phyloP scores from a whole-genome alignment of 164 flowering plant species.

The Umbellularia californica region DNA sequence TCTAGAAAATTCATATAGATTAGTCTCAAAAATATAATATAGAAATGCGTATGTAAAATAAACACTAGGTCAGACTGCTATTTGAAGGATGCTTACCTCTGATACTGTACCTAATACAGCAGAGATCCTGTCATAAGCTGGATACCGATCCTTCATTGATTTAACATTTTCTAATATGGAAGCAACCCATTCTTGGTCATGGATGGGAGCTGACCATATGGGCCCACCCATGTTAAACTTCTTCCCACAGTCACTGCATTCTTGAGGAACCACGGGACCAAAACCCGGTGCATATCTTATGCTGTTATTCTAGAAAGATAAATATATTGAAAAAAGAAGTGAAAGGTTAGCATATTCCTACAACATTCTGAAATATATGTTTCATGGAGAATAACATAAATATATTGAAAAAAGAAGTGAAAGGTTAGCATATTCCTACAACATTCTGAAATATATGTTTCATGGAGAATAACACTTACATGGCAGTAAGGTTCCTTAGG shows the following conservation, averaged over 20 bases:
- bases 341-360: not conserved
- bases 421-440: not conserved
- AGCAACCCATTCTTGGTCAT: conserved; percentile 90
- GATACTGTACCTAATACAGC: conserved; percentile 89
- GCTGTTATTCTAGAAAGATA: conserved; percentile 53
- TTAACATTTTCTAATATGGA: conserved; percentile 72
- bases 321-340: conserved; percentile 1
- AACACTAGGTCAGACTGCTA: not conserved
- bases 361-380: not conserved
- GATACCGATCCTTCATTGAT: conserved; percentile 68
- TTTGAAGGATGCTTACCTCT: conserved; percentile 45
- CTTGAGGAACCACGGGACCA: conserved; percentile 91
- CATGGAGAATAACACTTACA: not conserved
- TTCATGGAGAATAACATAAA: not conserved
- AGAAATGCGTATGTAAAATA: not conserved
- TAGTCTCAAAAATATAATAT: not conserved
- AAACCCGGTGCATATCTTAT: conserved; percentile 78
- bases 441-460: not conserved
- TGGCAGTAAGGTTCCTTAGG: too few species aligned
- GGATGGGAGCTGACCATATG: conserved; percentile 95
- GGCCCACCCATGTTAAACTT: conserved; percentile 95
- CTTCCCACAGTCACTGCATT: conserved; percentile 88
- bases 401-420: not conserved
- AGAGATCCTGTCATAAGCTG: conserved; percentile 82
- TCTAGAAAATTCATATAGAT: not conserved